Evolutionary conservation across 306 rosid genomes (phyloP), one percentile per base, ranked within the genome.

Genomic region (Astragalus glycyphyllos): DNA sequence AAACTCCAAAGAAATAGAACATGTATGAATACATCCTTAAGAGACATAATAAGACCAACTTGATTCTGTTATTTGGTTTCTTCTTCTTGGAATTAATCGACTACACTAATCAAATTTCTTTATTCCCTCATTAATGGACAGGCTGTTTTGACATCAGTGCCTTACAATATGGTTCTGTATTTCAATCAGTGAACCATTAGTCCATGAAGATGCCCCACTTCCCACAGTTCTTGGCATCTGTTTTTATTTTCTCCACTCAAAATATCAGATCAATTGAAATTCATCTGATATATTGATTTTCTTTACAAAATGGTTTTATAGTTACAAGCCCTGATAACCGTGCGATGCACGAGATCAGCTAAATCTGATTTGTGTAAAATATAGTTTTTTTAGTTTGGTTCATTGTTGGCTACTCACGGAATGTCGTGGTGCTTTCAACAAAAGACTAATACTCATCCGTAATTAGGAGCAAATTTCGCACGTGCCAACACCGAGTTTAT

Each of bases 1-100:
- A 88, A 84, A 61, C 62, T 84, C 83, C 90, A 89, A 89, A 83
- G 86, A 79, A 74, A 56, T 26, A 65, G 73, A 85, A 83, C 83
- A 73, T 79, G 79, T 78, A 83, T 66, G 49, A 65, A 69, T 35
- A 42, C 69, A 75, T 58, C 14, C 42, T 69, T 32, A 74, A 45
- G 79, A 61, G 82, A 89, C 86, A 82, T 67, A 78, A 82, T 74
- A 80, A 74, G 81, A 75, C 90, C 97, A 72, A 72, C 85, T 77
- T 69, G 86, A 77, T 87, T 79, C 86, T 69, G 75, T 58, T 57
- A 58, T 83, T 79, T 86, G 94, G 86, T 84, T 68, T 79, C 83
- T 84, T 77, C 80, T 75, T 50, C 77, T 81, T 89, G 94, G 85
- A 86, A 59, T 38, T 79, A 40, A 75, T 75, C 57, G 23, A 38